These are phyloP conservation scores for Kodamaea lidongshanica DNA, from an alignment of 805 yeast genomes.

Conservation along the genomic window DNA sequence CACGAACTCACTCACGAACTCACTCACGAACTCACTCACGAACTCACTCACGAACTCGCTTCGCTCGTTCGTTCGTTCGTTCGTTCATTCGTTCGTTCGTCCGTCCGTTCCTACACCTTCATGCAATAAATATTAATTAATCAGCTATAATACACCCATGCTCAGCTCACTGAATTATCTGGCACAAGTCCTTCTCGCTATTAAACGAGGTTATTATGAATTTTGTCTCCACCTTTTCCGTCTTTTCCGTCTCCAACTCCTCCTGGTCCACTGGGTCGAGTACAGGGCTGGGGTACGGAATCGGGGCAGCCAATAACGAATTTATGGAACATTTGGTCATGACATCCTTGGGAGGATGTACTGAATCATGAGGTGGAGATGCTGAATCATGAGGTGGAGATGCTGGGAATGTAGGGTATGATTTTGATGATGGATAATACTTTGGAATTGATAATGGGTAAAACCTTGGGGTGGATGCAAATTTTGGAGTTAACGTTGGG, in stretches of 20 bases:
- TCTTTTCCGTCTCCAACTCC: conserved; percentile 15
- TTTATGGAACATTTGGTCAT: conserved; percentile 10
- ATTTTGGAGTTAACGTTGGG: too few species aligned
- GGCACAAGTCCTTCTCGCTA: conserved; percentile 22
- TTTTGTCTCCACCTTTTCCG: conserved; percentile 9
- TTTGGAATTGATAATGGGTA: too few species aligned
- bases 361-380: conserved; percentile 2
- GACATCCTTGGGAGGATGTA: conserved; percentile 6
- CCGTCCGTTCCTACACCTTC: too few species aligned
- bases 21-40: too few species aligned
- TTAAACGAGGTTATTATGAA: conserved; percentile 33
- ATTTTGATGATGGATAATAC: too few species aligned
- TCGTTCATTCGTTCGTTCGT: too few species aligned
- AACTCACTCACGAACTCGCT: too few species aligned
- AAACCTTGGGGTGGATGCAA: too few species aligned
- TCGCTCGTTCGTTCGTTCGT: too few species aligned
- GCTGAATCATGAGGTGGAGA: conserved; percentile 3
- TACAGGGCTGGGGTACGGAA: conserved; percentile 29
- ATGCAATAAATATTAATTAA: background rate
- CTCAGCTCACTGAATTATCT: conserved; percentile 8
- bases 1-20: too few species aligned
- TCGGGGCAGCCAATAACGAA: conserved; percentile 12
- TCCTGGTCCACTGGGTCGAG: conserved; percentile 21
- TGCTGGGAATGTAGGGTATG: too few species aligned
- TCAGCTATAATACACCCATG: conserved; percentile 1